These are phyloP conservation scores for Cucurbita moschata DNA, from an alignment of 306 rosid genomes.

Conservation along the genomic window DNA sequence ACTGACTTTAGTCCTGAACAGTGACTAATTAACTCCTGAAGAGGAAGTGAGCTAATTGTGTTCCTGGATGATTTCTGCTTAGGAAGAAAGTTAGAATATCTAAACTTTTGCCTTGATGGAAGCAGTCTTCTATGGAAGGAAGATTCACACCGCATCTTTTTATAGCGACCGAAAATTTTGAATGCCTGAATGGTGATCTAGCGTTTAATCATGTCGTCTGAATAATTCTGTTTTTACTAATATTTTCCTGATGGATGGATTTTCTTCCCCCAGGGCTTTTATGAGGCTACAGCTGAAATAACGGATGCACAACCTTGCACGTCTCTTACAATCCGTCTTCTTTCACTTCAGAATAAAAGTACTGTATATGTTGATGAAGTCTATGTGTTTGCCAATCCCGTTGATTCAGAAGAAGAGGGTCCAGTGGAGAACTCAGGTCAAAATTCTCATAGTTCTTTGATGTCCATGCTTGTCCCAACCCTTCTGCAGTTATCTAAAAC, in stretches of 20 bases:
- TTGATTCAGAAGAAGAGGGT: conserved; percentile 36
- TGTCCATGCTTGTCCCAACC: conserved; percentile 75
- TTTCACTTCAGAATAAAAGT: conserved; percentile 62
- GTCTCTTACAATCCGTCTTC: conserved; percentile 66
- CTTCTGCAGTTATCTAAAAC: conserved; percentile 66
- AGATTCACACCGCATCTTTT: neutral
- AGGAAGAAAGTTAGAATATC: neutral
- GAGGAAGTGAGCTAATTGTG: neutral
- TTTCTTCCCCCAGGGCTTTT: conserved; percentile 38
- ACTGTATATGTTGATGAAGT: conserved; percentile 58
- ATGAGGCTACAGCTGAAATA: conserved; percentile 87
- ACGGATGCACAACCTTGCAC: conserved; percentile 56
- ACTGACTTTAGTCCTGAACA: neutral
- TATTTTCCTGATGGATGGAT: neutral
- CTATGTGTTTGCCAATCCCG: conserved; percentile 69
- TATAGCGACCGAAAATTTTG: neutral
- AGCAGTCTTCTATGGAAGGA: neutral
- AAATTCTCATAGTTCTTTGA: conserved; percentile 51
- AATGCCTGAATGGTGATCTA: neutral
- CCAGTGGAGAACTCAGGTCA: conserved; percentile 27
- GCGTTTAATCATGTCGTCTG: neutral
- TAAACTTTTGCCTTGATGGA: neutral
- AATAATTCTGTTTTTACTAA: neutral
- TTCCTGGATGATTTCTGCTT: neutral
- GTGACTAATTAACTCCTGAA: neutral